Conservation (phyloP, 768 basidiomycete genomes). For the Scleroderma bovista region DNA sequence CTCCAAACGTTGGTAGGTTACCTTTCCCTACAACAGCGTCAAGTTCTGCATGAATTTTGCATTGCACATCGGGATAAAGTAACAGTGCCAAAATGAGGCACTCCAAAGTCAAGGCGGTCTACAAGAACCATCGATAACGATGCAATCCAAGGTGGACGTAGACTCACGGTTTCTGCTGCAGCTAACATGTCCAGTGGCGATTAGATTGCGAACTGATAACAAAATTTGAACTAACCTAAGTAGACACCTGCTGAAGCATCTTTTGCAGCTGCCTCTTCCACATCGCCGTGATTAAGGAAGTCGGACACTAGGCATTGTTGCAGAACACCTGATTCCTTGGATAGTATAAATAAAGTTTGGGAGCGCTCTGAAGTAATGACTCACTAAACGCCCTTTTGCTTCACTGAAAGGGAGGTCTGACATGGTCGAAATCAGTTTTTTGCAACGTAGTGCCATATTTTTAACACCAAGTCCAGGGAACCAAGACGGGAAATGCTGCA, state of each 20-base stretch:
- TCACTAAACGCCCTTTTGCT: background rate
- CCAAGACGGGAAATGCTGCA: conserved; percentile 1
- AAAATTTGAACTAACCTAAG: background rate
- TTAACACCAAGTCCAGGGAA: conserved; percentile 4
- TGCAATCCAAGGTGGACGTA: too few relatives aligned
- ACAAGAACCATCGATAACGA: background rate
- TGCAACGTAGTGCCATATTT: background rate
- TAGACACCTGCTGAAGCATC: conserved; percentile 1
- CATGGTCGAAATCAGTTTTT: background rate
- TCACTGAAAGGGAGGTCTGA: background rate
- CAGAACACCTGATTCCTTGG: background rate
- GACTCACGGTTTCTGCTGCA: background rate
- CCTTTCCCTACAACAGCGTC: conserved; percentile 22
- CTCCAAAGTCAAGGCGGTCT: background rate
- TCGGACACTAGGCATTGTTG: conserved; percentile 1
- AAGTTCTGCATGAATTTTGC: conserved; percentile 24
- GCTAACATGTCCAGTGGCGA: background rate
- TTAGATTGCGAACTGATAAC: background rate
- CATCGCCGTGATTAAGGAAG: background rate
- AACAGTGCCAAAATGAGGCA: conserved; percentile 27
- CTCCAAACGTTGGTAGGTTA: conserved; percentile 27
- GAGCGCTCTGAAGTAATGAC: background rate
- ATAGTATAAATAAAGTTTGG: background rate
- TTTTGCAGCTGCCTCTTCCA: background rate
- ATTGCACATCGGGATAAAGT: conserved; percentile 23